Conservation (phyloP, 306 rosid species). For the Cucumis hystrix region DNA sequence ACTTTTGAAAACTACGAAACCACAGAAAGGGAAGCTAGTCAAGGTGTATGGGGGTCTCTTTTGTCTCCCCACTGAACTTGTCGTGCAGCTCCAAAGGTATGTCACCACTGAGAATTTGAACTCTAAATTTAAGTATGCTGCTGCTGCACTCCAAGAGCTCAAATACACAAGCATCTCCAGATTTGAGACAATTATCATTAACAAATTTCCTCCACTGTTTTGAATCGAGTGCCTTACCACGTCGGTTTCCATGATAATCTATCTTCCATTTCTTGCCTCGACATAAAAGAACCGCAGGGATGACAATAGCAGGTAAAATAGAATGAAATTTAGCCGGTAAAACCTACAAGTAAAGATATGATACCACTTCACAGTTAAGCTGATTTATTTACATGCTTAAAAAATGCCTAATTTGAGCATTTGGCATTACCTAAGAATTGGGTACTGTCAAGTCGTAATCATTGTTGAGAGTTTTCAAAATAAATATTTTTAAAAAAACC, state of each 20-base stretch:
- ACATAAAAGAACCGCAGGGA: slow-evolving; percentile 17
- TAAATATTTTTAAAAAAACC: background rate
- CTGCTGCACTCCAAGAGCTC: slow-evolving; percentile 24
- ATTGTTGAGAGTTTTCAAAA: background rate
- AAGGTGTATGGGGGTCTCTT: slow-evolving; percentile 19
- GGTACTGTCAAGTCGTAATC: background rate
- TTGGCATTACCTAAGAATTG: background rate
- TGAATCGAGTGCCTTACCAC: background rate
- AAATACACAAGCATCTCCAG: slow-evolving; percentile 52
- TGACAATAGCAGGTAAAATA: slow-evolving; percentile 18
- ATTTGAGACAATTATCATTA: slow-evolving; percentile 31
- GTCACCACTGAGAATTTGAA: slow-evolving; percentile 66
- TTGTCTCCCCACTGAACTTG: slow-evolving; percentile 13
- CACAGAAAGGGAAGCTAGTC: slow-evolving; percentile 6
- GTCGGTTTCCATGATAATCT: slow-evolving; percentile 12
- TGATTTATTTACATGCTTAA: background rate
- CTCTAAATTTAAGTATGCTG: slow-evolving; percentile 19
- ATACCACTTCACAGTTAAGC: background rate
- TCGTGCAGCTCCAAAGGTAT: slow-evolving; percentile 23
- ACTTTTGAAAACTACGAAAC: background rate
- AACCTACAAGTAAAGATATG: slow-evolving; percentile 15
- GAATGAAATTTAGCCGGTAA: background rate
- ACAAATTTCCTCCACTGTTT: slow-evolving; percentile 33
- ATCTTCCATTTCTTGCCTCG: slow-evolving; percentile 31
- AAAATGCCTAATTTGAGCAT: background rate